Base-by-base conservation (phyloP, 2,329 filamentous ascomycete species). In the Orbilia quercus region DNA sequence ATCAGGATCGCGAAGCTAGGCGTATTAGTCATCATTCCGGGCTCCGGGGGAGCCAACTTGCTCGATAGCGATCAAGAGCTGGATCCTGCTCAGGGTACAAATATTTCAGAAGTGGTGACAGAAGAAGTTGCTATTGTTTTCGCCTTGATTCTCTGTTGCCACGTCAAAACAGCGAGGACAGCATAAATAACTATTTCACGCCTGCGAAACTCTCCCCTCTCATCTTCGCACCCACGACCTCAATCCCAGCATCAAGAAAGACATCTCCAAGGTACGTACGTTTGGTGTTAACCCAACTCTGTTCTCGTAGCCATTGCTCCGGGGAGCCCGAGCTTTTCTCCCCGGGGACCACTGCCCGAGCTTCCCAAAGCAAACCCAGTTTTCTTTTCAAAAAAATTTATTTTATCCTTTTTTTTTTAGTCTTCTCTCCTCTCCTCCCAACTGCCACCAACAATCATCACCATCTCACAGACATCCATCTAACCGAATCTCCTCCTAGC, bases 321-420 rank as follows among this genome's bases (percentile, higher is more conserved):
- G 5, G 36, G 36, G n/a, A 40, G 36, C 36, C 31, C 36, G 42
- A 18, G 42, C n/a, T 22, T 42, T 4, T 45, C 42, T 22, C 42
- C 42, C 42, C 16, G 42, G 16, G n/a, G 42, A 16, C 20, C 16
- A 12, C 5, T 6, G 42, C 48, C 63, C 51, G 63, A 67, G 63
- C 53, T 59, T 59, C 45, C 63, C 53, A 51, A 59, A 67, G 62
- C 62, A 47, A 66, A 50, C 34, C 50, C 36, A n/a, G n/a, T n/a
- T n/a, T n/a, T n/a, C n/a, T n/a, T n/a, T n/a, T n/a, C 34, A 23
- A 50, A 67, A 58, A 44, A 65, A 22, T 47, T 53, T 53, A 42
- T 22, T 48, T 22, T 48, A 22, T 48, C 22, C 22, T 48, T 48
- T 31, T 31, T 31, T 9, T 31, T 60, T 40, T 48, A 57, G 51